Percentiles rank a stretch among this genome's conserved stretches.
phyloP scores from a whole-genome alignment of 2,329 filamentous ascomycete genomes.

The Pseudogymnoascus sp. region DNA sequence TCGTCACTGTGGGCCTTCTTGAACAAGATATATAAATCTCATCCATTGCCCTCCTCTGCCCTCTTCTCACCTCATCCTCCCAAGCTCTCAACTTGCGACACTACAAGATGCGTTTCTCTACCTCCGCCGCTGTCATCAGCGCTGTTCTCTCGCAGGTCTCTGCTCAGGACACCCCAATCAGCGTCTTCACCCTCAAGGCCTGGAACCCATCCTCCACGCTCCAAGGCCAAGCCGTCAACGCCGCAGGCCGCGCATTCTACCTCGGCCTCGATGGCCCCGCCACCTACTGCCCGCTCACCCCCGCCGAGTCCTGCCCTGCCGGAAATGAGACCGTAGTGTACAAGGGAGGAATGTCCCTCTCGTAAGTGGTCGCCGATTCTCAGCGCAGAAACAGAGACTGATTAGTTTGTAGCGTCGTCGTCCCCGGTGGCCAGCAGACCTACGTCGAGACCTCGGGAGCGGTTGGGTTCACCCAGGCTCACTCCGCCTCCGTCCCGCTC shows the following conservation, averaged over 20 bases:
- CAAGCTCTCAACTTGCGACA: background rate
- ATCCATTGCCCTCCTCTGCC: background rate
- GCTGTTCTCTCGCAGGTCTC: background rate
- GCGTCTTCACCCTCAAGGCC: slow-evolving; percentile 37
- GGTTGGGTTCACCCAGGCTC: slow-evolving; percentile 48
- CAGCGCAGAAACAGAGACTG: background rate
- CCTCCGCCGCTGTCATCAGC: background rate
- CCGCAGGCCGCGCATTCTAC: slow-evolving; percentile 41
- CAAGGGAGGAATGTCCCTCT: slow-evolving; percentile 29
- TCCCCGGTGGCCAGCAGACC: slow-evolving; percentile 56
- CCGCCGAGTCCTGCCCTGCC: slow-evolving; percentile 36
- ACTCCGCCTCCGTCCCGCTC: slow-evolving; percentile 44
- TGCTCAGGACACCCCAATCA: slow-evolving; percentile 14
- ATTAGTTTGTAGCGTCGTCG: slow-evolving; percentile 35
- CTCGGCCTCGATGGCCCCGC: slow-evolving; percentile 38
- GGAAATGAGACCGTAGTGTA: slow-evolving; percentile 41
- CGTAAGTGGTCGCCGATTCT: slow-evolving; percentile 18
- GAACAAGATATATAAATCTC: background rate
- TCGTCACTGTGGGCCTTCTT: background rate
- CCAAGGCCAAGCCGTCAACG: slow-evolving; percentile 40
- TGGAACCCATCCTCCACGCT: slow-evolving; percentile 23
- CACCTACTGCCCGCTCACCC: slow-evolving; percentile 41
- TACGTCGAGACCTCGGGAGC: slow-evolving; percentile 49
- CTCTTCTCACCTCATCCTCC: background rate
- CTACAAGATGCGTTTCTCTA: background rate